These are phyloP conservation scores for Verticillium albo-atrum DNA, from an alignment of 2,329 filamentous ascomycete species.

Conservation along the genomic window DNA sequence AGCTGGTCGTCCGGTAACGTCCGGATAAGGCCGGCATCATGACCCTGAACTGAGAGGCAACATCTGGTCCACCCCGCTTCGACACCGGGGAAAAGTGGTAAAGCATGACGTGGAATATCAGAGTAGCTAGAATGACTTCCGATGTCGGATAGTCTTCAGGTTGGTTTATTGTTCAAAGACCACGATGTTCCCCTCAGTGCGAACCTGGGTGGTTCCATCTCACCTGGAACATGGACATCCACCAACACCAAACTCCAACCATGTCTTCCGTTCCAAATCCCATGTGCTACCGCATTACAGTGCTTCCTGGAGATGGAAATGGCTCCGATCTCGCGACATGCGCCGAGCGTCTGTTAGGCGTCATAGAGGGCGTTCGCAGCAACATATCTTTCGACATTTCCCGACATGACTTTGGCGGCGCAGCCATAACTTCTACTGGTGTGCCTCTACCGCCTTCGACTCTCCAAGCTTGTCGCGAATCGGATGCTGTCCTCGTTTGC, in stretches of 20 bases:
- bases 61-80: background rate
- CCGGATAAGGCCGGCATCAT: background rate
- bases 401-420: slow-evolving; percentile 3
- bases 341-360: slow-evolving; percentile 1
- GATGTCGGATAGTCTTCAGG: background rate
- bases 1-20: background rate
- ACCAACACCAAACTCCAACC: background rate
- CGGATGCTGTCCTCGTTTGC: slow-evolving; percentile 8
- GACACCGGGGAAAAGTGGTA: background rate
- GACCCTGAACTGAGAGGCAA: background rate
- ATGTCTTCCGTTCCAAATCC: background rate
- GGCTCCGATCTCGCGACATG: slow-evolving; percentile 7
- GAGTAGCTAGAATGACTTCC: background rate
- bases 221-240: too few relatives aligned
- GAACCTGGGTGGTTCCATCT: too few relatives aligned
- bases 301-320: slow-evolving; percentile 9
- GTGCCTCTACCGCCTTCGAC: slow-evolving; percentile 3
- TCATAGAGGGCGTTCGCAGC: slow-evolving; percentile 5
- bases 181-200: background rate
- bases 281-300: background rate
- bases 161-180: background rate
- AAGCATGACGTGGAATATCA: background rate
- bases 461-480: slow-evolving; percentile 6
- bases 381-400: slow-evolving; percentile 7
- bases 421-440: background rate